Base-by-base conservation (phyloP, 2,329 filamentous ascomycete species). In the Talaromyces sp. region DNA sequence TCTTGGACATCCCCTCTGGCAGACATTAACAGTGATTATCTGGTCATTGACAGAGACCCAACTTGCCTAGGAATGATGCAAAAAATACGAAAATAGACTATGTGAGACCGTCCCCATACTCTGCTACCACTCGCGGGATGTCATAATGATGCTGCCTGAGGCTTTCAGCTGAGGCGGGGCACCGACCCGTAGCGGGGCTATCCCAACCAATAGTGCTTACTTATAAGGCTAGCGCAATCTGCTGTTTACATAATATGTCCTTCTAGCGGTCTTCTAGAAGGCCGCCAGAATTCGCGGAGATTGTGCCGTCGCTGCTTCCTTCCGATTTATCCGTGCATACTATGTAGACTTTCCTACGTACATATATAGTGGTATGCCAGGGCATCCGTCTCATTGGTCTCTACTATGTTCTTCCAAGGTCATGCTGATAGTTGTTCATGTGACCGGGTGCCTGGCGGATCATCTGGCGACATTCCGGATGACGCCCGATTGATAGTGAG, bases 181-280 rank as follows among this genome's bases (percentile, higher is more conserved):
- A 35, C 9, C 2, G 31, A 7, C 10, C 43, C 43, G 3, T 19
- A 19, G 43, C 58, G 31, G 31, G 58, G 27, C 11, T 2, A 1
- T 1, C 1, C 15, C 7, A 50, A 13, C 59, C 59, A 61, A 61
- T 61, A 50, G 17, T 11, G 50, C 6, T 2, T 17, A 9, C 11
- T 17, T 54, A 33, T 7, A 2, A 6, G 17, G 1, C 3, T 11
- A 35, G 25, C 17, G 3, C 27, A 17, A 33, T 27, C 49, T 27
- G 3, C 49, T 35, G 13, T 19, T 54, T 54, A 31, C 27, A 31
- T 31, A 31, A 31, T 31, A 3, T 1, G 6, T 56, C 52, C 19
- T 35, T 60, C 57, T 60, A 60, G 57, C 41, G 57, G 2, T 3
- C 15, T 60, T 22, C 57, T 60, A 47, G 57, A 60, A 60, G 41